Conservation (phyloP, 2,329 filamentous ascomycete species). For the Xylariaceae sp. region DNA sequence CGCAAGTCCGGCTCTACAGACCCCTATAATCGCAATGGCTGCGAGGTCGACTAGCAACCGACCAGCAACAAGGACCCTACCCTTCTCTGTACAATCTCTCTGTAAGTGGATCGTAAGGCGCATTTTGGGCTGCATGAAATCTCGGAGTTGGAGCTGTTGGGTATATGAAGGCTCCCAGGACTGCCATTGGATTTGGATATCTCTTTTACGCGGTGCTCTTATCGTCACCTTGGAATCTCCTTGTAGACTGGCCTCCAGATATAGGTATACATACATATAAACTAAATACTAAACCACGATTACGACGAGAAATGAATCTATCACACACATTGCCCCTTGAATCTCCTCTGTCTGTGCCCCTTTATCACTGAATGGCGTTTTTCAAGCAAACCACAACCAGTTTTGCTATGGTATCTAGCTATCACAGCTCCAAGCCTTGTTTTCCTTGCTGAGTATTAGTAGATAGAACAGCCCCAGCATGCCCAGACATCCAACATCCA, state of each 20-base stretch:
- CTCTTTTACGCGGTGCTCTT: background rate
- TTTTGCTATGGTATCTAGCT: no score
- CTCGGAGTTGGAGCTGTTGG: constrained; percentile 7
- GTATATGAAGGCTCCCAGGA: background rate
- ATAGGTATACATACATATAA: constrained; percentile 1
- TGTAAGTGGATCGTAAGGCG: constrained; percentile 6
- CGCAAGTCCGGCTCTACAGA: constrained; percentile 10
- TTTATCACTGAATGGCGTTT: no score
- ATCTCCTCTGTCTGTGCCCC: background rate
- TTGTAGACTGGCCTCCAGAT: background rate
- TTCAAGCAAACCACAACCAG: no score
- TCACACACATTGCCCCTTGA: background rate
- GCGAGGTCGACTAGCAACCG: constrained; percentile 32
- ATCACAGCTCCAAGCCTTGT: no score
- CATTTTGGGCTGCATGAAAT: constrained; percentile 6
- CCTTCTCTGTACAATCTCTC: constrained; percentile 2
- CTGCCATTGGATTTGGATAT: background rate
- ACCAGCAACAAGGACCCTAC: background rate
- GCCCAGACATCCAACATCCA: no score
- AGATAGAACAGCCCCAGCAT: no score
- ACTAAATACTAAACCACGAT: background rate
- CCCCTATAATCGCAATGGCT: constrained; percentile 26
- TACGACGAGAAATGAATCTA: background rate
- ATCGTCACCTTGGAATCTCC: background rate
- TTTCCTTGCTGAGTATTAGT: no score